These are phyloP conservation scores for Melastoma candidum DNA, from an alignment of 441 rosid genomes.

Conservation along the genomic window DNA sequence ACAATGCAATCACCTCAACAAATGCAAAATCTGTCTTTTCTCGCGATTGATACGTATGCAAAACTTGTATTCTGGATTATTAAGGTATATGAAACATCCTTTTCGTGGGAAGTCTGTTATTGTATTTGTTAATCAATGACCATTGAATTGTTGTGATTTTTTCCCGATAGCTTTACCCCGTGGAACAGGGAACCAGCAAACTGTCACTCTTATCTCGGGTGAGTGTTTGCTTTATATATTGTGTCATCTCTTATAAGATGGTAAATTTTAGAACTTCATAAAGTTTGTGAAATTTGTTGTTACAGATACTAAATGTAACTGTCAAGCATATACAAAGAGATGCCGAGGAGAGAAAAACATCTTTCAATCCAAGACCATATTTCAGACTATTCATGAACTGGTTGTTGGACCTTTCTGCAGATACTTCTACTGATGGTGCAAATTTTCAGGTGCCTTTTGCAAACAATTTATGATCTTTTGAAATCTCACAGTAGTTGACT, in stretches of 20 bases:
- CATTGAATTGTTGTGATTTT: conserved; percentile 9
- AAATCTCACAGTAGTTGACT: conserved; percentile 7
- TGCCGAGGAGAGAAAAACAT: conserved; percentile 75
- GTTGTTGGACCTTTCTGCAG: conserved; percentile 69
- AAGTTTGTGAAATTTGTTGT: conserved; percentile 10
- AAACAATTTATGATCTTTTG: conserved; percentile 5
- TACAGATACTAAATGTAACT: conserved; percentile 68
- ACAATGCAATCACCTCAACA: conserved; percentile 62
- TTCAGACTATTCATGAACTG: conserved; percentile 90
- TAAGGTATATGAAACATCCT: conserved; percentile 34
- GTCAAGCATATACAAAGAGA: conserved; percentile 80
- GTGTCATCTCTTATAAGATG: not conserved
- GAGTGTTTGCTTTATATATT: conserved; percentile 6
- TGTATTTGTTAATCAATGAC: conserved; percentile 1
- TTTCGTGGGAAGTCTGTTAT: conserved; percentile 2
- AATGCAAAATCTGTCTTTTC: conserved; percentile 66
- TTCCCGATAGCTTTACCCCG: conserved; percentile 30
- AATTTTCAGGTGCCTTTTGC: conserved; percentile 61
- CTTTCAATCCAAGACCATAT: conserved; percentile 90
- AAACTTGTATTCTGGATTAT: conserved; percentile 71
- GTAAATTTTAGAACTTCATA: not conserved
- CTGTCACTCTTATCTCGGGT: conserved; percentile 70
- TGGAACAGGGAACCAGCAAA: conserved; percentile 75
- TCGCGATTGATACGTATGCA: conserved; percentile 82
- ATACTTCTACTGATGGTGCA: conserved; percentile 58